phyloP scores from a whole-genome alignment of 2,329 filamentous ascomycete genomes.

The Neurospora sp. region DNA sequence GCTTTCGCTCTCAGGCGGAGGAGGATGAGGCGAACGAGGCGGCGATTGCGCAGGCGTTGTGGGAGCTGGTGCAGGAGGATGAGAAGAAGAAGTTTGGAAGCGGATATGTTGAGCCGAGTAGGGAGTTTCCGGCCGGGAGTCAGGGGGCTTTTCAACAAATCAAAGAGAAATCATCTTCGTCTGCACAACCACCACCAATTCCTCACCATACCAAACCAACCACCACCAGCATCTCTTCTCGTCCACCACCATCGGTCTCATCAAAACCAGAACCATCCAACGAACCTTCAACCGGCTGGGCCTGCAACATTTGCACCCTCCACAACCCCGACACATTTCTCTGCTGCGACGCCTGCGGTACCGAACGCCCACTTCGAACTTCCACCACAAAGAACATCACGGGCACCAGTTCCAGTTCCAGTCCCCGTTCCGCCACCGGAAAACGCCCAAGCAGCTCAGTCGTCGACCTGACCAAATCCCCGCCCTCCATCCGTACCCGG shows the following conservation, averaged over 20 bases:
- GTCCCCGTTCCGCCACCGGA: not conserved
- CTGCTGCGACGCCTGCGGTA: slow-evolving; percentile 48
- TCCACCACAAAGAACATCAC: not conserved
- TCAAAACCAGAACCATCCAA: not conserved
- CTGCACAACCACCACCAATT: slow-evolving; percentile 6
- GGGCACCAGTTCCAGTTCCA: not conserved
- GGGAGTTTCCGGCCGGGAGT: slow-evolving; percentile 40
- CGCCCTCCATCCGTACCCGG: not conserved
- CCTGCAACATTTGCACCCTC: slow-evolving; percentile 46
- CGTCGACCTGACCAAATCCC: not conserved
- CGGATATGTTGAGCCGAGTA: slow-evolving; percentile 39
- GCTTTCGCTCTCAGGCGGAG: slow-evolving; percentile 75
- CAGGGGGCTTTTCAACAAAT: slow-evolving; percentile 22
- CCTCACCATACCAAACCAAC: slow-evolving; percentile 6
- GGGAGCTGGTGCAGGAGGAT: slow-evolving; percentile 80
- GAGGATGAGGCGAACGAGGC: slow-evolving; percentile 83
- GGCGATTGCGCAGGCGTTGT: slow-evolving; percentile 76
- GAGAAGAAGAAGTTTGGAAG: slow-evolving; percentile 46
- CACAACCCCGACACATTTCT: slow-evolving; percentile 41
- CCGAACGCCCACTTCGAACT: slow-evolving; percentile 24
- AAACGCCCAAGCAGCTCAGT: not conserved
- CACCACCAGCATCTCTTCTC: not conserved
- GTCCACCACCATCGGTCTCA: not conserved
- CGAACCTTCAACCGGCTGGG: slow-evolving; percentile 29
- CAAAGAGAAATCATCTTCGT: not conserved